A percentile compares a stretch with the other conserved stretches of the same genome.
These are phyloP conservation scores for Acanthamoeba royreba DNA, from an alignment of 208 protist species.

Conservation along the genomic window DNA sequence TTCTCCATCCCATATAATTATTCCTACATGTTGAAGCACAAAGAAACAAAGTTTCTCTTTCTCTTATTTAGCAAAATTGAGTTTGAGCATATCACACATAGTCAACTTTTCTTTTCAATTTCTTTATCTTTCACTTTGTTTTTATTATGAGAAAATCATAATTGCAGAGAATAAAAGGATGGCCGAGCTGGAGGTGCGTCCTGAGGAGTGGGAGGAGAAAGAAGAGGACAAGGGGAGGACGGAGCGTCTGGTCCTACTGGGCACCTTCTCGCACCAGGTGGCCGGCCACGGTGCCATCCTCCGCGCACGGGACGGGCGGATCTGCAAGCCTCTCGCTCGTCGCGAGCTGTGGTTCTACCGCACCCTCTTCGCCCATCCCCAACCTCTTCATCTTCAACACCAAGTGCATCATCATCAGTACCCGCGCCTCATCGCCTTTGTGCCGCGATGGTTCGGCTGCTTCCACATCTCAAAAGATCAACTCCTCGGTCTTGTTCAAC, in stretches of 20 bases:
- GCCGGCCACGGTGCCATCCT: slow-evolving; percentile 2
- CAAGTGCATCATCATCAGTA: background rate
- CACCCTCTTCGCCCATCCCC: background rate
- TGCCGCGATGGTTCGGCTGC: background rate
- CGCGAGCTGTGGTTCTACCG: slow-evolving; percentile 5
- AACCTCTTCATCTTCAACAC: background rate
- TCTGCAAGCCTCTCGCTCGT: background rate
- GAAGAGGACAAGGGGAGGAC: background rate
- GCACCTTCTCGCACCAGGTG: slow-evolving; percentile 15
- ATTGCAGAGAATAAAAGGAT: background rate
- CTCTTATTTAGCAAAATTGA: too few species aligned
- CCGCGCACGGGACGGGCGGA: background rate
- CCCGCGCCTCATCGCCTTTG: background rate
- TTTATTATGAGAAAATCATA: background rate
- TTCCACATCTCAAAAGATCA: background rate
- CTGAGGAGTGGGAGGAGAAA: background rate
- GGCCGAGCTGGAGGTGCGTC: background rate
- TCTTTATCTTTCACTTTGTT: background rate
- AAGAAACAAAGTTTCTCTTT: too few species aligned
- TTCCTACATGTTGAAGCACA: too few species aligned
- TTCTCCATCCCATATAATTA: too few species aligned
- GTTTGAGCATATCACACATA: too few species aligned
- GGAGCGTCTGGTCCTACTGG: background rate
- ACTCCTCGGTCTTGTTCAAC: background rate
- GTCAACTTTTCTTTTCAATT: too few species aligned